phyloP scores from a whole-genome alignment of 768 basidiomycete species.

The Trametes villosa region DNA sequence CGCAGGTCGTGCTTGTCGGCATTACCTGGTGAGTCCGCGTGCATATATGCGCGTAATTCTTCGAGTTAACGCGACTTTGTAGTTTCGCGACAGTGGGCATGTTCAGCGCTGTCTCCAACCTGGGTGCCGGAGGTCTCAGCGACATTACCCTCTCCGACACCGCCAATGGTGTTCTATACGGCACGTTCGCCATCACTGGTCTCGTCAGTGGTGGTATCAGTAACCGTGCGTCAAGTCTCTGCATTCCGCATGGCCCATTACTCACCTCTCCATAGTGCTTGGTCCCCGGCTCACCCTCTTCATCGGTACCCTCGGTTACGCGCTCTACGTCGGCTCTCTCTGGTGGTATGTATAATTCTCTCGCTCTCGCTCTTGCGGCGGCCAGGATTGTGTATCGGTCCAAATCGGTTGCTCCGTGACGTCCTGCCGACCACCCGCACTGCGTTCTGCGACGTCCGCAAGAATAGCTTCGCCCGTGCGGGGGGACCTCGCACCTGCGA shows the following conservation, averaged over 20 bases:
- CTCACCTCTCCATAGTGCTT: slow-evolving; percentile 36
- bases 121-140: slow-evolving; percentile 45
- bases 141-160: slow-evolving; percentile 45
- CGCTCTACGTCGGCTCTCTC: slow-evolving; percentile 51
- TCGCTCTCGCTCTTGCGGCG: too few species aligned
- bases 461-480: too few species aligned
- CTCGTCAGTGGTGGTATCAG: slow-evolving; percentile 44
- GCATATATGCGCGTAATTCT: neutral
- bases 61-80: neutral
- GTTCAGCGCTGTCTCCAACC: slow-evolving; percentile 43
- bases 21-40: slow-evolving; percentile 34
- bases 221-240: slow-evolving; percentile 31
- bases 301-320: slow-evolving; percentile 56
- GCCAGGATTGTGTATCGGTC: too few species aligned
- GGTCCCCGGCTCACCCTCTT: slow-evolving; percentile 54
- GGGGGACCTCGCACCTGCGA: too few species aligned
- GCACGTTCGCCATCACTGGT: slow-evolving; percentile 46
- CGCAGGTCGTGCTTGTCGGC: slow-evolving; percentile 42
- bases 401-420: too few species aligned
- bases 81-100: slow-evolving; percentile 45
- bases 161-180: slow-evolving; percentile 48
- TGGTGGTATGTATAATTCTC: slow-evolving; percentile 49
- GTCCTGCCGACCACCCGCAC: too few species aligned
- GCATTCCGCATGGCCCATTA: too few species aligned
- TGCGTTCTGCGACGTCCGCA: too few species aligned